Percentiles rank a stretch among this genome's conserved stretches.
Conservation (phyloP, 768 basidiomycete genomes). For the Amanita pseudoporphyria region DNA sequence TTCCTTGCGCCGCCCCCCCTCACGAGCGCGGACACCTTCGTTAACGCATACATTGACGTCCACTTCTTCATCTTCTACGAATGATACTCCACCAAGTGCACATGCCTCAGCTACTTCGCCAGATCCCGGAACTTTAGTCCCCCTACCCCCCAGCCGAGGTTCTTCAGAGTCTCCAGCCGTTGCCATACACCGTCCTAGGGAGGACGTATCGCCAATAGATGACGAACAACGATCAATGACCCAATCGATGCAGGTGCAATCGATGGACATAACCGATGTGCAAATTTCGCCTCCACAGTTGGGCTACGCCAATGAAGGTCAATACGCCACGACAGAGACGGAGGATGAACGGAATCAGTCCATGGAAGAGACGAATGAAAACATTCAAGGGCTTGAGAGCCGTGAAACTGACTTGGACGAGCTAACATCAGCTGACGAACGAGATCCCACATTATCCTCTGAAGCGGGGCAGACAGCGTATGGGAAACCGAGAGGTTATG, state of each 20-base stretch:
- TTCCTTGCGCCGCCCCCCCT: slow-evolving; percentile 39
- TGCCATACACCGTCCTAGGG: slow-evolving; percentile 16
- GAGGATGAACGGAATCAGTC: slow-evolving; percentile 12
- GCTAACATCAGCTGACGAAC: slow-evolving; percentile 15
- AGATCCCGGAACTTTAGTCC: slow-evolving; percentile 32
- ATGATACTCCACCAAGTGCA: slow-evolving; percentile 56
- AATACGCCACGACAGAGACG: slow-evolving; percentile 2
- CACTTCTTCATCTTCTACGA: slow-evolving; percentile 45
- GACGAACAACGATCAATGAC: slow-evolving; percentile 21
- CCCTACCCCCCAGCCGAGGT: slow-evolving; percentile 37
- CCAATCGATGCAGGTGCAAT: slow-evolving; percentile 26
- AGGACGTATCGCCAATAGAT: slow-evolving; percentile 12
- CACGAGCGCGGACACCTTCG: slow-evolving; percentile 55
- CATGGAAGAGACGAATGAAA: slow-evolving; percentile 16
- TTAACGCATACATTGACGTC: slow-evolving; percentile 54
- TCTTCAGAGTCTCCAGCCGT: slow-evolving; percentile 39
- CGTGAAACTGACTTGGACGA: slow-evolving; percentile 14
- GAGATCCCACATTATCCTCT: slow-evolving; percentile 67
- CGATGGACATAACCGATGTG: slow-evolving; percentile 47
- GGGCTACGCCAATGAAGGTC: slow-evolving; percentile 10
- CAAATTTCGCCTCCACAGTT: slow-evolving; percentile 33
- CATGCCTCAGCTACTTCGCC: slow-evolving; percentile 42
- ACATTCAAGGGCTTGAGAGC: slow-evolving; percentile 1
- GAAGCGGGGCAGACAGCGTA: slow-evolving; percentile 41
- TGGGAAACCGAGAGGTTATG: slow-evolving; percentile 12